A percentile compares a stretch with the other conserved stretches of the same genome.
phyloP scores from a whole-genome alignment of 805 yeast species.

The Dipodascopsis uninucleata region DNA sequence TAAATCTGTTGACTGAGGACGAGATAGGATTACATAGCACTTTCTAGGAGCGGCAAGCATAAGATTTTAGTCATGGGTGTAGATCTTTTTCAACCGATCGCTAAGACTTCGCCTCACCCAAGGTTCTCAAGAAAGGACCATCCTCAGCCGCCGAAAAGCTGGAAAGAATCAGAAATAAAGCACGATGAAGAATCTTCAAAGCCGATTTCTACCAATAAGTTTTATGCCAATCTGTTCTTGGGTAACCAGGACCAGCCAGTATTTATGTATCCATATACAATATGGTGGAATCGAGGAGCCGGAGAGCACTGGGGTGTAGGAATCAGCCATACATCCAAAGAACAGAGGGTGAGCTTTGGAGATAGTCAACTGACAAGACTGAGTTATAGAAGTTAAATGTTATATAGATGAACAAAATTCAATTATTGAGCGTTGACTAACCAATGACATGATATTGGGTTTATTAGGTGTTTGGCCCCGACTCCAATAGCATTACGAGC shows the following conservation, averaged over 20 bases:
- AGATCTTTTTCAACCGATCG: constrained; percentile 21
- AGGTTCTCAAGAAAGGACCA: constrained; percentile 15
- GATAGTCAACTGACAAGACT: background rate
- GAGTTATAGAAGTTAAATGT: background rate
- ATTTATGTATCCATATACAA: constrained; percentile 64
- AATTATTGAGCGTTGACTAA: background rate
- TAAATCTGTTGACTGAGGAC: too few species aligned
- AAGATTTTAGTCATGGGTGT: too few species aligned
- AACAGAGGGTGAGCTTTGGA: constrained; percentile 43
- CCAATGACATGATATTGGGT: background rate
- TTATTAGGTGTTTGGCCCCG: constrained; percentile 41
- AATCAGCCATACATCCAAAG: constrained; percentile 51
- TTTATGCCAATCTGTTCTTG: constrained; percentile 61
- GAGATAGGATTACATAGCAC: too few species aligned
- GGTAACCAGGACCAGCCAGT: constrained; percentile 52
- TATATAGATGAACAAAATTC: constrained; percentile 4
- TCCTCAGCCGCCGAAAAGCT: constrained; percentile 19
- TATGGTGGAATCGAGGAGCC: constrained; percentile 49
- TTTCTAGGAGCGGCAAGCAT: too few species aligned
- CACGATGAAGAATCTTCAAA: too few species aligned
- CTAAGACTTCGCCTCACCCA: constrained; percentile 14
- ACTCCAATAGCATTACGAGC: constrained; percentile 41
- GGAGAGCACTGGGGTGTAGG: constrained; percentile 53
- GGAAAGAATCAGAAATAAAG: constrained; percentile 30
- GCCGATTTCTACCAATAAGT: constrained; percentile 69